Base-by-base conservation (phyloP, 441 rosid genomes). In the Aquilaria agallochum region DNA sequence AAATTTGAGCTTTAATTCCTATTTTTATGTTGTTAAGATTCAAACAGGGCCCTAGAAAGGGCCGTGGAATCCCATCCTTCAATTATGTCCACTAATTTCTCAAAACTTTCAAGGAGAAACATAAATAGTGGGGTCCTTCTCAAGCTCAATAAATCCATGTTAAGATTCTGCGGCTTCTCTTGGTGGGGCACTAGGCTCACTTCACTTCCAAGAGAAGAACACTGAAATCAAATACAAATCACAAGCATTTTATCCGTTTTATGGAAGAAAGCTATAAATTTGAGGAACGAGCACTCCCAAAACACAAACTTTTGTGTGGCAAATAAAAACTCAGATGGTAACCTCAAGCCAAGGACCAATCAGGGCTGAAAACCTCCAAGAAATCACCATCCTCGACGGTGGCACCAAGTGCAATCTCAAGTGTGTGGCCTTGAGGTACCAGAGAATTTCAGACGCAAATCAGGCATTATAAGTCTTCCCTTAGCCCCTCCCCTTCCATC, bases 341-440 rank as follows among this genome's bases (percentile, higher is more conserved):
- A 63, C 74, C 78, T 65, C 79, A 63, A 12, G 30, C 9, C 45
- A 40, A 36, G 30, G 14, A 44, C 1, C 55, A 8, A 30, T 48
- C 32, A 53, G 68, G 60, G 14, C 57, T 36, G n/a, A 58, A 8
- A 40, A 7, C 5, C 53, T 46, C 27, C 1, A 47, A 58, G 40
- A 61, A 27, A 51, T 56, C 30, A 2, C 27, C 33, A 45, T 1
- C 11, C 44, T 72, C 83, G 84, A 76, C 79, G 84, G 27, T 83
- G 79, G 58, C 67, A 56, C 1, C 50, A 2, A 6, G 55, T 1
- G 63, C 52, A 77, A 83, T 83, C 89, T 63, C 74, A 49, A 59
- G 45, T 76, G 77, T 76, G 89, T 77, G 89, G 84, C 65, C 71
- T 67, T 63, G 55, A 65, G 12, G 73, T 59, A 55, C 60, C 31